Evolutionary conservation across 73 alveolate genomes (phyloP).

Genomic region (Vitrella brassicaformis): DNA sequence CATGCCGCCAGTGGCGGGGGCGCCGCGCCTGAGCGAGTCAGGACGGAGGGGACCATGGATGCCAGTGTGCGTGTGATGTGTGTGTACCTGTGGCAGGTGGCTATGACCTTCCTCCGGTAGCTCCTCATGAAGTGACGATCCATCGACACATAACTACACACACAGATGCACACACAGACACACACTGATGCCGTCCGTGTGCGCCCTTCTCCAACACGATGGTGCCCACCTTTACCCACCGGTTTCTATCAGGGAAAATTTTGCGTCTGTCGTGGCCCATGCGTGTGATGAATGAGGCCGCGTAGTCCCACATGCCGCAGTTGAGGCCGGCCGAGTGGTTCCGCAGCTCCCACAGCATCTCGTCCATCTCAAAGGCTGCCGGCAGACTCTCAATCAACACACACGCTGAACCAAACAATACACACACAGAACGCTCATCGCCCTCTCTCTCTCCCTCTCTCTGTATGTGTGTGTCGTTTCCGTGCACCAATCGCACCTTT

Average conservation of each 20-base stretch:
- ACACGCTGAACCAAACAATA: too few relatives aligned
- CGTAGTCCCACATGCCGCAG: neutral
- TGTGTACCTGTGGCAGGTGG: too few relatives aligned
- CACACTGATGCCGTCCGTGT: too few relatives aligned
- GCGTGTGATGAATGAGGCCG: neutral
- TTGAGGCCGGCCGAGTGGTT: neutral
- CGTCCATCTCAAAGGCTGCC: neutral
- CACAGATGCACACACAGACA: neutral
- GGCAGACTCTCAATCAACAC: neutral
- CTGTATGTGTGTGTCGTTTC: too few relatives aligned
- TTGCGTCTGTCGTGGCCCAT: neutral
- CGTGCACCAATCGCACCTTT: too few relatives aligned
- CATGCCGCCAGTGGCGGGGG: neutral
- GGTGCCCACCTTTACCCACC: too few relatives aligned
- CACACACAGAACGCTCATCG: too few relatives aligned
- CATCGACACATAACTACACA: neutral
- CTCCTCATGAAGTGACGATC: too few relatives aligned
- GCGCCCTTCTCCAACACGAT: neutral
- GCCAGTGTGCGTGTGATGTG: too few relatives aligned
- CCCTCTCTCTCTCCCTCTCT: too few relatives aligned
- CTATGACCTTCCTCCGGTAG: too few relatives aligned
- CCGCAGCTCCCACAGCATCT: neutral
- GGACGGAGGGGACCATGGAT: too few relatives aligned
- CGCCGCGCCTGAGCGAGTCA: neutral
- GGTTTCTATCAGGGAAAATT: neutral